These are phyloP conservation scores for Saccharomyces mikatae DNA, from an alignment of 805 yeast species.

Conservation along the genomic window DNA sequence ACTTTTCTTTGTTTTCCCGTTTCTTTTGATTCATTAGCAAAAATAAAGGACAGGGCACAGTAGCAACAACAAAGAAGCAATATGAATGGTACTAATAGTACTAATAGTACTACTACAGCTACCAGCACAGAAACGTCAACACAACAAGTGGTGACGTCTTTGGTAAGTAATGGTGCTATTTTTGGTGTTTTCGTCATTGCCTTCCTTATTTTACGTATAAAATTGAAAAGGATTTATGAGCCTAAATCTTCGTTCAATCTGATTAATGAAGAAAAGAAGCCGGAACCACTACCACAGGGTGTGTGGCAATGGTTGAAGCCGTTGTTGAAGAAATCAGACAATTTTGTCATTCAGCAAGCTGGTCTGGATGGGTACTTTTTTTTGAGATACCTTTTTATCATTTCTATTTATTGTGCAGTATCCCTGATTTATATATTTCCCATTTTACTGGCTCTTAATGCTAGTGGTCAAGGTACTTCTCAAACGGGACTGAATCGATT, in stretches of 20 bases:
- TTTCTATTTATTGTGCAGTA: constrained; percentile 45
- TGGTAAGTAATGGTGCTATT: constrained; percentile 58
- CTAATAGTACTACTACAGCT: not conserved
- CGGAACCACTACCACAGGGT: constrained; percentile 67
- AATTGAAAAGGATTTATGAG: constrained; percentile 68
- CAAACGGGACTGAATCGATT: constrained; percentile 71
- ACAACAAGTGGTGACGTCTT: constrained; percentile 63
- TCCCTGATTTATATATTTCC: constrained; percentile 52
- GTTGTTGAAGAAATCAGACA: constrained; percentile 56
- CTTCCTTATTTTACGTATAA: constrained; percentile 62
- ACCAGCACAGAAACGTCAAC: constrained; percentile 44
- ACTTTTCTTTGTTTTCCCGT: not conserved
- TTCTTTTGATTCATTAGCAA: not conserved
- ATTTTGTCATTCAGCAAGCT: constrained; percentile 73
- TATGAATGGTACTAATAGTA: not conserved
- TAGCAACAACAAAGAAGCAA: not conserved
- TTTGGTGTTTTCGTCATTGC: constrained; percentile 52
- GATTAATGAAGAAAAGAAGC: constrained; percentile 51
- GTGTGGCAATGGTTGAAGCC: constrained; percentile 62
- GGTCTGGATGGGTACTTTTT: constrained; percentile 95
- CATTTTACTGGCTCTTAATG: constrained; percentile 77
- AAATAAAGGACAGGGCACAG: not conserved
- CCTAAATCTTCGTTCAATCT: constrained; percentile 67
- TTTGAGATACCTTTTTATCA: constrained; percentile 60
- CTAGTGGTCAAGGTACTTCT: too few species aligned